Conservation (phyloP, 139 green algal species). For the Chlamydomonas sp. region DNA sequence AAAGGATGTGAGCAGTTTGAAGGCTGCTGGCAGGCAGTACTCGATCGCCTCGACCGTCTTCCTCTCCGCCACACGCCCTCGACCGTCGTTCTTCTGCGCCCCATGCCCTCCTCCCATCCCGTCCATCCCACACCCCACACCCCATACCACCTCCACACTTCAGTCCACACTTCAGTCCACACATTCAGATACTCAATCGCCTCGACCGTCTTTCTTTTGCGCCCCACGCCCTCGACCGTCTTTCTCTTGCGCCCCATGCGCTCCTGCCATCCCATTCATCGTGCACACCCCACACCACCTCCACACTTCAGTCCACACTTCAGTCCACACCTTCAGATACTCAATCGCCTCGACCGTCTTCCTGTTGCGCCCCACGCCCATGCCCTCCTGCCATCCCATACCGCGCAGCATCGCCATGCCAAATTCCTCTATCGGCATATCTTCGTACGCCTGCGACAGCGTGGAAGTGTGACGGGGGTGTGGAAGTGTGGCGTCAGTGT, state of each 20-base stretch:
- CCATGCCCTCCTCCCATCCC: constrained; percentile 67
- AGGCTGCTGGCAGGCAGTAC: no score
- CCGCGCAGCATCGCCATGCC: constrained; percentile 70
- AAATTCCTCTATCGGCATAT: constrained; percentile 74
- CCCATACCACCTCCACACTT: neutral
- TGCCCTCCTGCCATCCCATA: constrained; percentile 74
- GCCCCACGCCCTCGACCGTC: constrained; percentile 12
- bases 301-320: neutral
- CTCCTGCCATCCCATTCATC: constrained; percentile 68
- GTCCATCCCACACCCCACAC: constrained; percentile 37
- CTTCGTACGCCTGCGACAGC: constrained; percentile 54
- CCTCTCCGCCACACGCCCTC: no score
- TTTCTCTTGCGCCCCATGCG: constrained; percentile 51
- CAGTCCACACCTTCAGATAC: no score
- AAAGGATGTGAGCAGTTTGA: no score
- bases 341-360: constrained; percentile 25
- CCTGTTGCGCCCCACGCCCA: constrained; percentile 56
- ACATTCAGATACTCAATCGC: constrained; percentile 54
- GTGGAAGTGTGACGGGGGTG: neutral
- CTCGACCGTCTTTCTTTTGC: constrained; percentile 42
- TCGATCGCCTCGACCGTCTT: constrained; percentile 57
- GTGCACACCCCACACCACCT: neutral
- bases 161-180: no score
- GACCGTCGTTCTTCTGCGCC: constrained; percentile 39
- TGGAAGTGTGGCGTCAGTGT: neutral